Percentiles rank a stretch among this genome's conserved stretches.
phyloP scores from a whole-genome alignment of 2,329 filamentous ascomycete species.

The Sphaerostilbella broomeana region DNA sequence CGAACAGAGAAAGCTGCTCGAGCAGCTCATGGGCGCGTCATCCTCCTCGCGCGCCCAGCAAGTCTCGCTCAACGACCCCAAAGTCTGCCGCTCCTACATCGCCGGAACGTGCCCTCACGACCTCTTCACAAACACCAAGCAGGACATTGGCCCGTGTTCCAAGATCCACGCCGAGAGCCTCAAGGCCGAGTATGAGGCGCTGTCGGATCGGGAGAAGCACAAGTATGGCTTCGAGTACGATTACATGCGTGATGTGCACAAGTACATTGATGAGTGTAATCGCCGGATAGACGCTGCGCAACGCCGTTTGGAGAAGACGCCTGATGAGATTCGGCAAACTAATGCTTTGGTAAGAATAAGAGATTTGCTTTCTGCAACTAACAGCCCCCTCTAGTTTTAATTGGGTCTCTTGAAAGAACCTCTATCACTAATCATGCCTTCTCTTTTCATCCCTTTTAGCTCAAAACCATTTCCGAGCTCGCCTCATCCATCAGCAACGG shows the following conservation, averaged over 20 bases:
- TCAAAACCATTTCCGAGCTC: slow-evolving; percentile 81
- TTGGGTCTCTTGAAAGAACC: no score
- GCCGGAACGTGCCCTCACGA: slow-evolving; percentile 94
- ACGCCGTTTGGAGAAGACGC: slow-evolving; percentile 88
- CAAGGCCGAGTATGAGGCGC: slow-evolving; percentile 79
- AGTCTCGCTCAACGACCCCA: slow-evolving; percentile 81
- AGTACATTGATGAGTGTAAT: slow-evolving; percentile 96
- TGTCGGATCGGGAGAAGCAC: slow-evolving; percentile 63
- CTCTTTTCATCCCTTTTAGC: slow-evolving; percentile 22
- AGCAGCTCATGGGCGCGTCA: slow-evolving; percentile 85
- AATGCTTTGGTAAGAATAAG: slow-evolving; percentile 64
- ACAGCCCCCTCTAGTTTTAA: not conserved
- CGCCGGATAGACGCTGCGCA: slow-evolving; percentile 86
- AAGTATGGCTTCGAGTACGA: slow-evolving; percentile 91
- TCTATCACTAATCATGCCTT: no score
- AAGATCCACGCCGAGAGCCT: slow-evolving; percentile 84
- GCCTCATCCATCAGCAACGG: slow-evolving; percentile 71
- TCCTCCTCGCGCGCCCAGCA: slow-evolving; percentile 68
- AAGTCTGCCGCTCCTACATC: slow-evolving; percentile 91
- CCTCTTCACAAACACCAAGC: slow-evolving; percentile 98
- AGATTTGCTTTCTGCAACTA: no score
- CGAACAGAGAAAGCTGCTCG: slow-evolving; percentile 96
- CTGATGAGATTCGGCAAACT: slow-evolving; percentile 93
- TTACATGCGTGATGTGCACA: slow-evolving; percentile 91
- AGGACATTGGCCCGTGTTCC: slow-evolving; percentile 83